Conservation (phyloP, 192 early-diverging fungal species). For the Phycomyces blakesleeanus region DNA sequence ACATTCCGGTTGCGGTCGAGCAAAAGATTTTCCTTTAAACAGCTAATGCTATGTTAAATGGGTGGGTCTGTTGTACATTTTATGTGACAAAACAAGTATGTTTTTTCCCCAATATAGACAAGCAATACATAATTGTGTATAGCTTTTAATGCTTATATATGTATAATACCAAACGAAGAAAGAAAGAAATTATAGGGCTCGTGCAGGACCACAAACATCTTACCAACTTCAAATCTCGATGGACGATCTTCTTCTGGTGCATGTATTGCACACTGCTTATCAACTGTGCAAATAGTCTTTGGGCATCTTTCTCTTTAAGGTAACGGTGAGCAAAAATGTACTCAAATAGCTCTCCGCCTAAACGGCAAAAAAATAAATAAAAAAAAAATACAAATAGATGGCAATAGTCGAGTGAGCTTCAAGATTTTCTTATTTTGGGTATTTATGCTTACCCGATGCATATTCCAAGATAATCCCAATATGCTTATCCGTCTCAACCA, state of each 20-base stretch:
- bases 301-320: conserved; percentile 72
- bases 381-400: conserved; percentile 7
- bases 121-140: too few species aligned
- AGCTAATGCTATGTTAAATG: neutral
- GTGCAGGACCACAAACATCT: conserved; percentile 13
- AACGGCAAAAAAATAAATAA: conserved; percentile 1
- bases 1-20: conserved; percentile 75
- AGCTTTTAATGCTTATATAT: too few species aligned
- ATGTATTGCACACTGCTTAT: conserved; percentile 71
- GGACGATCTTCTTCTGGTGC: conserved; percentile 75
- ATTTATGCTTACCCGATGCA: conserved; percentile 53
- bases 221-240: conserved; percentile 85
- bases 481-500: conserved; percentile 79
- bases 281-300: conserved; percentile 75
- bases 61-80: conserved; percentile 6
- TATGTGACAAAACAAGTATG: too few species aligned
- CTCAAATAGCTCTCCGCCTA: conserved; percentile 62
- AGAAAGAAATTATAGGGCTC: too few species aligned
- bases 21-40: conserved; percentile 71
- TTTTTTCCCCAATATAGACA: too few species aligned
- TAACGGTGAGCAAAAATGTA: conserved; percentile 78
- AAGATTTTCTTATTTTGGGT: neutral
- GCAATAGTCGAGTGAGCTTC: neutral
- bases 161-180: too few species aligned
- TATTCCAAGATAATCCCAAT: conserved; percentile 88